Percentiles rank a stretch among this genome's conserved stretches.
These are phyloP conservation scores for Boletus barrowsii DNA, from an alignment of 768 basidiomycete species.

Conservation along the genomic window DNA sequence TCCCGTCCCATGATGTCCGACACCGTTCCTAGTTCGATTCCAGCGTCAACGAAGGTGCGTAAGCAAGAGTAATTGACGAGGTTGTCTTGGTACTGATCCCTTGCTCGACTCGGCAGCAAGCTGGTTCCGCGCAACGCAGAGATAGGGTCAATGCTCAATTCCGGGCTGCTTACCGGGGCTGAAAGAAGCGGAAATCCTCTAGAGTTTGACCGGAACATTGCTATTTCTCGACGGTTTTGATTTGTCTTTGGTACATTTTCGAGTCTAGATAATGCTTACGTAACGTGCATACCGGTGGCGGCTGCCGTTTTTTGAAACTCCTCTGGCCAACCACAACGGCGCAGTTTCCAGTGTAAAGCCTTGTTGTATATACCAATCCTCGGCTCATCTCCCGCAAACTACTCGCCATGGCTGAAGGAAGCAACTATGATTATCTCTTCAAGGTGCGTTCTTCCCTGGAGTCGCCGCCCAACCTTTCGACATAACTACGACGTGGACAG, in stretches of 20 bases:
- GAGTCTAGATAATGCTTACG: neutral
- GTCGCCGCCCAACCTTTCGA: neutral
- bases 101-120: neutral
- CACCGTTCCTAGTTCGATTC: neutral
- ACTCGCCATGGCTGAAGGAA: slow-evolving; percentile 76
- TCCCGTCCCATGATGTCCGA: neutral
- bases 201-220: neutral
- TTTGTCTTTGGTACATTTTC: neutral
- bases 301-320: no score
- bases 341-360: no score
- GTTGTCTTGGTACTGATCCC: neutral
- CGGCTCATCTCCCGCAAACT: neutral
- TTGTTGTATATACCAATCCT: neutral
- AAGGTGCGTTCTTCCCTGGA: slow-evolving; percentile 55
- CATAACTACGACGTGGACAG: slow-evolving; percentile 40
- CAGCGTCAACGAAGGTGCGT: slow-evolving; percentile 14
- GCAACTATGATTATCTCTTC: slow-evolving; percentile 99
- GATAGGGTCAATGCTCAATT: neutral
- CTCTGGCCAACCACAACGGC: no score
- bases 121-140: neutral
- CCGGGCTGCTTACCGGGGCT: slow-evolving; percentile 8
- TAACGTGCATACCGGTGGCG: no score
- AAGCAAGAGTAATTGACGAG: neutral
- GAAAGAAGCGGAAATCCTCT: slow-evolving; percentile 6
- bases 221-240: neutral